Conservation (phyloP, 176 grass and related monocot genomes). For the Poa pratensis region DNA sequence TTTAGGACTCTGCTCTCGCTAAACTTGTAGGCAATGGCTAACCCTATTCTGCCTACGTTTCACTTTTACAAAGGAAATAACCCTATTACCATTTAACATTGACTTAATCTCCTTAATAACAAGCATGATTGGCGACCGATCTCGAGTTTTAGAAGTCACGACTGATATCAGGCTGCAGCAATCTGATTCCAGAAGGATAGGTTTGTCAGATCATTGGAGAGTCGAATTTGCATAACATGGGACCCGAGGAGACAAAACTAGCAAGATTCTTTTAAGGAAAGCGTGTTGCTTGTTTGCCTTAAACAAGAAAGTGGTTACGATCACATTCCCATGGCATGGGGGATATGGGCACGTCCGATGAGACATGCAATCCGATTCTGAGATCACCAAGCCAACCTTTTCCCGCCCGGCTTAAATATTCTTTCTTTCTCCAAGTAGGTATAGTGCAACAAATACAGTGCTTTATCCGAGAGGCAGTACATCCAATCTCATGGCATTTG, state of each 20-base stretch:
- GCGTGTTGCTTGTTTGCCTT: not conserved
- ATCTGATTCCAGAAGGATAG: too few species aligned
- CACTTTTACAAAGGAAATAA: too few species aligned
- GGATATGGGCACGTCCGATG: conserved; percentile 5
- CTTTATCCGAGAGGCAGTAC: not conserved
- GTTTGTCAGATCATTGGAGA: too few species aligned
- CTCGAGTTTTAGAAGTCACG: too few species aligned
- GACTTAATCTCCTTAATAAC: too few species aligned
- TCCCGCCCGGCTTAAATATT: not conserved
- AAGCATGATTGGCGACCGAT: too few species aligned
- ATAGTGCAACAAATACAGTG: conserved; percentile 19
- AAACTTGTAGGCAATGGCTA: too few species aligned
- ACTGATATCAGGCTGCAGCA: too few species aligned
- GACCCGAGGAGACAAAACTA: not conserved
- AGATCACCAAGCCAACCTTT: not conserved
- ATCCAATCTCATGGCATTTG: not conserved
- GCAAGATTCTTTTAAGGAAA: conserved; percentile 6
- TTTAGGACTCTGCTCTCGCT: too few species aligned
- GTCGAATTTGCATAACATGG: not conserved
- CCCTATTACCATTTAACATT: too few species aligned
- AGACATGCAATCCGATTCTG: conserved; percentile 21
- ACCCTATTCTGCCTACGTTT: too few species aligned
- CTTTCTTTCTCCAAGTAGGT: conserved; percentile 21
- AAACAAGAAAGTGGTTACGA: not conserved
- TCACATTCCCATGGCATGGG: conserved; percentile 8